Evolutionary conservation across 768 basidiomycete genomes (phyloP).

Genomic region (Coprinellus micaceus): DNA sequence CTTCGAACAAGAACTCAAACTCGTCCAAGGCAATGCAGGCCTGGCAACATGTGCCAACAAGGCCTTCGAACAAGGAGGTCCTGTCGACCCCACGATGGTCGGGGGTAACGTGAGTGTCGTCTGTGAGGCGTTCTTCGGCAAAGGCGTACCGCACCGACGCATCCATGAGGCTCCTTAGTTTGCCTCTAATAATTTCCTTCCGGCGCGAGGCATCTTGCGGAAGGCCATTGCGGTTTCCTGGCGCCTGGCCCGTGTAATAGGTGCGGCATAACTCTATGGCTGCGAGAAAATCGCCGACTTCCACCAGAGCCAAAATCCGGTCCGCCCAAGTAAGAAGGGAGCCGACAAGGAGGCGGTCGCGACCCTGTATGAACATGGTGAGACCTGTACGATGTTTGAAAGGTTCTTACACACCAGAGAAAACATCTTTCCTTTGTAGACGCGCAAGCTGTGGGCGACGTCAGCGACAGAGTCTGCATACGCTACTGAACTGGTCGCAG

Average conservation of each 20-base stretch:
- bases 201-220: conserved; percentile 63
- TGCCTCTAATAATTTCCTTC: conserved; percentile 63
- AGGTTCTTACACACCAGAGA: conserved; percentile 60
- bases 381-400: background rate
- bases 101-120: conserved; percentile 75
- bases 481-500: conserved; percentile 42
- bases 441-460: conserved; percentile 66
- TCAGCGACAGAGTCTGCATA: conserved; percentile 49
- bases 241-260: conserved; percentile 76
- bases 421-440: conserved; percentile 91
- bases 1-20: conserved; percentile 87
- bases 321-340: conserved; percentile 95
- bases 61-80: conserved; percentile 82
- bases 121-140: conserved; percentile 91
- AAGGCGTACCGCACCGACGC: conserved; percentile 90
- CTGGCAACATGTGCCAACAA: conserved; percentile 72
- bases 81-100: conserved; percentile 92
- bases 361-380: conserved; percentile 41
- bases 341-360: conserved; percentile 69
- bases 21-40: conserved; percentile 80
- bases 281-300: conserved; percentile 81
- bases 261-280: conserved; percentile 84
- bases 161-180: conserved; percentile 77
- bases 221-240: conserved; percentile 85
- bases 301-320: conserved; percentile 76